A percentile compares a stretch with the other conserved stretches of the same genome.
These are phyloP conservation scores for Trichoderma cornu-damae DNA, from an alignment of 2,329 filamentous ascomycete species.

Conservation along the genomic window DNA sequence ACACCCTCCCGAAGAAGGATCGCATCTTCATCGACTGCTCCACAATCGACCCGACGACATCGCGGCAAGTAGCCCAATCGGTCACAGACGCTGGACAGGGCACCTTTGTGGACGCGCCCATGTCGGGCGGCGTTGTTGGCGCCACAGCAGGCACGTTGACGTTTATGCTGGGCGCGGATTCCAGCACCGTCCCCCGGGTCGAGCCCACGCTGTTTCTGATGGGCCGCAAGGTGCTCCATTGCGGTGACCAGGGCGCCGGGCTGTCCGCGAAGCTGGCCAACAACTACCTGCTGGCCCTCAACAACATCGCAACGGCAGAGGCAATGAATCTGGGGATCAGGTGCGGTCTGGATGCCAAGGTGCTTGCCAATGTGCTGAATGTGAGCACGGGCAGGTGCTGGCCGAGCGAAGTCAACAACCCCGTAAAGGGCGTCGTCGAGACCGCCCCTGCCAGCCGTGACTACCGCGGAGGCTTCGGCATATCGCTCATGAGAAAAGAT, in stretches of 20 bases:
- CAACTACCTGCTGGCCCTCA: slow-evolving; percentile 92
- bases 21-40: slow-evolving; percentile 93
- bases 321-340: slow-evolving; percentile 61
- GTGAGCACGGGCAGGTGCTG: slow-evolving; percentile 91
- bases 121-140: slow-evolving; percentile 94
- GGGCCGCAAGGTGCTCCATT: slow-evolving; percentile 81
- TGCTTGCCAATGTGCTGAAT: slow-evolving; percentile 82
- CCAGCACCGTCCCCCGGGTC: slow-evolving; percentile 56
- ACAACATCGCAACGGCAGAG: slow-evolving; percentile 71
- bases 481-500: slow-evolving; percentile 77
- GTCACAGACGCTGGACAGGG: slow-evolving; percentile 62
- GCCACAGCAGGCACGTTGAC: slow-evolving; percentile 82
- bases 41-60: slow-evolving; percentile 88
- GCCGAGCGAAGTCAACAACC: slow-evolving; percentile 95
- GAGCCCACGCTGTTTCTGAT: slow-evolving; percentile 70
- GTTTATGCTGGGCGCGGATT: slow-evolving; percentile 83
- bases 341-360: slow-evolving; percentile 56
- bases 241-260: slow-evolving; percentile 78
- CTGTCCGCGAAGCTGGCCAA: slow-evolving; percentile 92
- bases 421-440: slow-evolving; percentile 77
- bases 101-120: slow-evolving; percentile 86
- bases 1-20: slow-evolving; percentile 47
- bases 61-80: slow-evolving; percentile 66
- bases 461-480: slow-evolving; percentile 72
- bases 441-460: slow-evolving; percentile 69